These are phyloP conservation scores for Lentithecium fluviatile DNA, from an alignment of 495 filamentous ascomycete species.

Conservation along the genomic window DNA sequence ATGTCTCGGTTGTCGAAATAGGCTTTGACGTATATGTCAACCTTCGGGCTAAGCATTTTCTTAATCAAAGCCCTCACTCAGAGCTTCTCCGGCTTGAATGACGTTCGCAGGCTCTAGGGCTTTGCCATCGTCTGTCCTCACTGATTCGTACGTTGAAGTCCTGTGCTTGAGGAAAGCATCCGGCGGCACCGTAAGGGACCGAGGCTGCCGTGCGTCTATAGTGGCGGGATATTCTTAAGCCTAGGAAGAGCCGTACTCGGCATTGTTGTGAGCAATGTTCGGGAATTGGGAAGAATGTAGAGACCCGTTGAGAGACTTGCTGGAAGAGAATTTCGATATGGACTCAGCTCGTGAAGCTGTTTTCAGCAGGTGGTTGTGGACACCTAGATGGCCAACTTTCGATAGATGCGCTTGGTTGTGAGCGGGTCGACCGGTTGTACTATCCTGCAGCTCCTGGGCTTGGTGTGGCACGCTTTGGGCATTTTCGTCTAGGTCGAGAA, in stretches of 20 bases:
- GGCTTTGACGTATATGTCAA: neutral
- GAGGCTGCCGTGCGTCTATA: no score
- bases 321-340: neutral
- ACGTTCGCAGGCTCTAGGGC: neutral
- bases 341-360: neutral
- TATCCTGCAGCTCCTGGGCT: neutral
- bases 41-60: neutral
- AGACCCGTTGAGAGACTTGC: no score
- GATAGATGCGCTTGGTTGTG: no score
- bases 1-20: conserved; percentile 29
- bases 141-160: neutral
- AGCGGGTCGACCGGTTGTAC: no score
- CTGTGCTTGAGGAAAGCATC: neutral
- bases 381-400: neutral
- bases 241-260: no score
- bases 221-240: no score
- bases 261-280: no score
- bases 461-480: neutral
- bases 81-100: neutral
- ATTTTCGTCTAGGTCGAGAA: neutral
- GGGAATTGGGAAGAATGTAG: no score
- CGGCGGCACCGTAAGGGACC: neutral
- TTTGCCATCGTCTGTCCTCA: neutral
- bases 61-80: neutral
- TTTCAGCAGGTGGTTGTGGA: neutral